Conservation (phyloP, 805 yeast genomes). For the Wickerhamomyces kurtzmanii region DNA sequence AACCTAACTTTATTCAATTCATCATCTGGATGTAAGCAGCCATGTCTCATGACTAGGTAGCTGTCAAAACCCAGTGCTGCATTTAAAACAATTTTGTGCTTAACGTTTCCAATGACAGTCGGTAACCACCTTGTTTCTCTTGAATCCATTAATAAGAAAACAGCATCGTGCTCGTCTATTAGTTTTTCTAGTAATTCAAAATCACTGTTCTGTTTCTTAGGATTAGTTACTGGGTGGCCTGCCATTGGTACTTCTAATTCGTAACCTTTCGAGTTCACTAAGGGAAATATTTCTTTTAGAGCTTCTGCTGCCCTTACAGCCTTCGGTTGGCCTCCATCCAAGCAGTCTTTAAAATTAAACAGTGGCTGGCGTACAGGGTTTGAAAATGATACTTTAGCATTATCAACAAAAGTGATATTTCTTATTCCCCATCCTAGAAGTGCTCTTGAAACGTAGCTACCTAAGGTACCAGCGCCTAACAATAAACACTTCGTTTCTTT, state of each 20-base stretch:
- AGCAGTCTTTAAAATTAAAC: slow-evolving; percentile 74
- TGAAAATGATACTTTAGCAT: slow-evolving; percentile 79
- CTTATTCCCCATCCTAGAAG: slow-evolving; percentile 93
- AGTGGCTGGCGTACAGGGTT: slow-evolving; percentile 95
- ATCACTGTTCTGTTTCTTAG: slow-evolving; percentile 34
- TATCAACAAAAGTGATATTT: slow-evolving; percentile 80
- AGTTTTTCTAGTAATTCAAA: slow-evolving; percentile 43
- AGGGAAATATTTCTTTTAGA: slow-evolving; percentile 67
- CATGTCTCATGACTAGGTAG: slow-evolving; percentile 91
- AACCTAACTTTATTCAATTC: slow-evolving; percentile 28
- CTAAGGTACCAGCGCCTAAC: slow-evolving; percentile 95
- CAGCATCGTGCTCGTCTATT: slow-evolving; percentile 59
- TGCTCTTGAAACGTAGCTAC: slow-evolving; percentile 82
- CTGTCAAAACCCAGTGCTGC: slow-evolving; percentile 95
- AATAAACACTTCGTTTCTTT: slow-evolving; percentile 55
- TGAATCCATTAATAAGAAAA: slow-evolving; percentile 84
- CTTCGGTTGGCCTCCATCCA: slow-evolving; percentile 66
- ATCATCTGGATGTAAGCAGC: slow-evolving; percentile 26
- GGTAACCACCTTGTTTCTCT: slow-evolving; percentile 98
- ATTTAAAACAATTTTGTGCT: slow-evolving; percentile 69
- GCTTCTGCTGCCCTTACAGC: slow-evolving; percentile 73
- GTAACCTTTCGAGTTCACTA: slow-evolving; percentile 55
- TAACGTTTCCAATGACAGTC: slow-evolving; percentile 62
- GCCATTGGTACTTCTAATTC: slow-evolving; percentile 87
- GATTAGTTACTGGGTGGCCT: slow-evolving; percentile 75